Evolutionary conservation across 225 moss, liverwort and hornwort species (phyloP).

Genomic region (Bryum argenteum): DNA sequence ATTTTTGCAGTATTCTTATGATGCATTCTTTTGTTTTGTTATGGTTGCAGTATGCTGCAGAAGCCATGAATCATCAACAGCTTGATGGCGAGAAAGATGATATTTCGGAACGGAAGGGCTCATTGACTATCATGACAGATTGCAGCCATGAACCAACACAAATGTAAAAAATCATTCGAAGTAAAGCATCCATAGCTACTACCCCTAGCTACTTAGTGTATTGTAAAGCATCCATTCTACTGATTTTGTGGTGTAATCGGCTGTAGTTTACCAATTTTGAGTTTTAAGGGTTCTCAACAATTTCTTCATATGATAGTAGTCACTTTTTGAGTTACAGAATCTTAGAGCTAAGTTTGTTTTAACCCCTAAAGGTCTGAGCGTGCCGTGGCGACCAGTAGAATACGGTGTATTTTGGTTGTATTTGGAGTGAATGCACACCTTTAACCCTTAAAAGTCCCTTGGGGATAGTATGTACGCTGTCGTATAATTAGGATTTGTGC

Average conservation of each 20-base stretch:
- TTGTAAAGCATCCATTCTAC: not conserved
- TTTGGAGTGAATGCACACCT: too few species aligned
- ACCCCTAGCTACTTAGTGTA: not conserved
- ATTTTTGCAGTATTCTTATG: not conserved
- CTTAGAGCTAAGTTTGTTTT: too few species aligned
- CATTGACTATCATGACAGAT: constrained; percentile 45
- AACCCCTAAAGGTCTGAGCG: too few species aligned
- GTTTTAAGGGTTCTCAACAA: not conserved
- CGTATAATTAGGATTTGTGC: too few species aligned
- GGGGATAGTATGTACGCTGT: too few species aligned
- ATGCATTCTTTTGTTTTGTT: not conserved
- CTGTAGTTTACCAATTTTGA: not conserved
- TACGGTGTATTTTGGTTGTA: too few species aligned
- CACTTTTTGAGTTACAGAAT: too few species aligned
- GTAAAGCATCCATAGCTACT: not conserved
- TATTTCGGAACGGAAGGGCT: constrained; percentile 24
- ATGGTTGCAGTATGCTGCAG: constrained; percentile 48
- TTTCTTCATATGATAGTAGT: too few species aligned
- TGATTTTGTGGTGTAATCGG: not conserved
- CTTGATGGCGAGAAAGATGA: constrained; percentile 27
- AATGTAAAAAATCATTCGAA: constrained; percentile 10
- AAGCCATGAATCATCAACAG: constrained; percentile 38
- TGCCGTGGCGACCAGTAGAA: too few species aligned
- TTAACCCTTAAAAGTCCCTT: too few species aligned
- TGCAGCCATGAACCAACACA: constrained; percentile 36